Conservation (phyloP, 176 grass and related monocot species). For the Raddia guianensis region DNA sequence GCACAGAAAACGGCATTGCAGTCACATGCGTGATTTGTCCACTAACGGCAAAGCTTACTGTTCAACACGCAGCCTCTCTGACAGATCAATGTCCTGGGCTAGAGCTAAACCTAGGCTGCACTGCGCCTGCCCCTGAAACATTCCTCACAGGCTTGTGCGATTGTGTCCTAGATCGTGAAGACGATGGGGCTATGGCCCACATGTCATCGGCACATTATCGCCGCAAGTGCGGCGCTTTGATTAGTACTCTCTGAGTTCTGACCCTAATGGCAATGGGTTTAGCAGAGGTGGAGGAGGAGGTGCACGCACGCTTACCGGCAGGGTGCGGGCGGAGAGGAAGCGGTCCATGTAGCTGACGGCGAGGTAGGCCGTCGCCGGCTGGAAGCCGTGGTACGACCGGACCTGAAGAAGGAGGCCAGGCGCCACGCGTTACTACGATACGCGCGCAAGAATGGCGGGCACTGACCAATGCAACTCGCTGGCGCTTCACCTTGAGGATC, state of each 20-base stretch:
- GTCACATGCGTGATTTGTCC: constrained; percentile 3
- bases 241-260: background rate
- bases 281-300: background rate
- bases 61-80: background rate
- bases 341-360: constrained; percentile 78
- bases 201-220: background rate
- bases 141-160: background rate
- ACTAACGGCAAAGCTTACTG: constrained; percentile 3
- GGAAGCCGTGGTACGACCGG: constrained; percentile 48
- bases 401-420: constrained; percentile 39
- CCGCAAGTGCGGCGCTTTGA: background rate
- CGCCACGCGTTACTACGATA: background rate
- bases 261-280: background rate
- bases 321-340: constrained; percentile 55
- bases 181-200: background rate
- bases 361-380: constrained; percentile 65
- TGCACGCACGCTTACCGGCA: constrained; percentile 49
- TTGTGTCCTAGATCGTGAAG: background rate
- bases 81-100: background rate
- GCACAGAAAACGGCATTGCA: constrained; percentile 13
- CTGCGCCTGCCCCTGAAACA: background rate
- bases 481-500: constrained; percentile 66
- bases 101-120: too few relatives aligned
- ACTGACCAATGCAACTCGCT: background rate
- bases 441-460: too few relatives aligned